Evolutionary conservation across 208 protist species (phyloP).

Genomic region (Crithidia bombi): DNA sequence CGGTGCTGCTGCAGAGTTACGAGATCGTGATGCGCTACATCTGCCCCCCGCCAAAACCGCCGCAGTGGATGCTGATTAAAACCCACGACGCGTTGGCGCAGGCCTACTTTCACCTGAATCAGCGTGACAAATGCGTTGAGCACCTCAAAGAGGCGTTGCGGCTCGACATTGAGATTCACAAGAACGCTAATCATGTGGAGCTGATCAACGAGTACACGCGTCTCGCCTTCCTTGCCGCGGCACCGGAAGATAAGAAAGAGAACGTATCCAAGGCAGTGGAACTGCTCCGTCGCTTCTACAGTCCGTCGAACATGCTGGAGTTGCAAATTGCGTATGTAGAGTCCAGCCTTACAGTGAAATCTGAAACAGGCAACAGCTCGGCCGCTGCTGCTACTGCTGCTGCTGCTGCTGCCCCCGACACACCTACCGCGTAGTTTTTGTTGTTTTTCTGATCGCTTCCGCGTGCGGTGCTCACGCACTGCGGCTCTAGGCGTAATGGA

Average conservation of each 20-base stretch:
- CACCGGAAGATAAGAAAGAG: constrained; percentile 41
- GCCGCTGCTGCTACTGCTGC: too few relatives aligned
- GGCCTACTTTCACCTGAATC: constrained; percentile 74
- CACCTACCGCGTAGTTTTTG: background rate
- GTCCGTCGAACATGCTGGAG: constrained; percentile 58
- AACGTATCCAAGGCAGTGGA: constrained; percentile 65
- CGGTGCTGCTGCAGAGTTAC: constrained; percentile 87
- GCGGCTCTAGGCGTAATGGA: too few relatives aligned
- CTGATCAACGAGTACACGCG: constrained; percentile 82
- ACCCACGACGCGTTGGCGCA: constrained; percentile 83
- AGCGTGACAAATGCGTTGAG: constrained; percentile 79
- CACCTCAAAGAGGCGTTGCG: constrained; percentile 68
- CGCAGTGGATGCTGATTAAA: constrained; percentile 87
- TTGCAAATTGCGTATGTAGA: constrained; percentile 57
- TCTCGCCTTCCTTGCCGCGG: constrained; percentile 56
- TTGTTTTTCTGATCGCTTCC: background rate
- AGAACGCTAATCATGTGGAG: constrained; percentile 54
- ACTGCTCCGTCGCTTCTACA: constrained; percentile 73
- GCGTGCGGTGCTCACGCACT: too few relatives aligned
- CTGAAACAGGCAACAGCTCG: constrained; percentile 4
- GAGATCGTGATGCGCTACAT: constrained; percentile 86
- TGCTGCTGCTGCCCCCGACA: background rate
- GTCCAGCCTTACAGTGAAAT: constrained; percentile 26
- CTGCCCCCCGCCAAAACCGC: constrained; percentile 77
- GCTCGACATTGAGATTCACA: constrained; percentile 61